These are phyloP conservation scores for Castanea mollissima DNA, from an alignment of 306 rosid species.

Conservation along the genomic window DNA sequence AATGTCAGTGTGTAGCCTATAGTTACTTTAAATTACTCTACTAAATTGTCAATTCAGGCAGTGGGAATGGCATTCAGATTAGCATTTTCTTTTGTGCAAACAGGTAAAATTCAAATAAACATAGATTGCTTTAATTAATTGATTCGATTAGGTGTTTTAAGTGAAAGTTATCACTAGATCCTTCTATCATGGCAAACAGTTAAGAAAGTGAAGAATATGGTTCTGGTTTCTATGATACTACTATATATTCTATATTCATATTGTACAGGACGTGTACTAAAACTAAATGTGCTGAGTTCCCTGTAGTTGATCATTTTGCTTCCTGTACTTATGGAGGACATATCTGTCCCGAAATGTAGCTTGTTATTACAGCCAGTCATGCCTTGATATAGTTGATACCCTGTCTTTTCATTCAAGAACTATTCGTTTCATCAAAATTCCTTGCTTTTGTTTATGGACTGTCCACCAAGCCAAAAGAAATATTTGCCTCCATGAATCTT, in stretches of 20 bases:
- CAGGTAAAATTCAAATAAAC: constrained; percentile 15
- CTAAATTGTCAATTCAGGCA: constrained; percentile 18
- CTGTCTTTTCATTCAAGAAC: constrained; percentile 44
- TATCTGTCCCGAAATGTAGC: constrained; percentile 31
- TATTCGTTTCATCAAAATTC: constrained; percentile 55
- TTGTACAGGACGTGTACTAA: constrained; percentile 28
- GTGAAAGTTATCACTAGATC: constrained; percentile 19
- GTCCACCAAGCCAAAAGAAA: constrained; percentile 66
- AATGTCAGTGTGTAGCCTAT: neutral
- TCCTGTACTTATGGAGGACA: constrained; percentile 43
- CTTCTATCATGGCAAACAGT: constrained; percentile 5
- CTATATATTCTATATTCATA: neutral
- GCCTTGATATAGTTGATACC: constrained; percentile 51
- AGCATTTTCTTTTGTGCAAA: constrained; percentile 13
- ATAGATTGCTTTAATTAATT: constrained; percentile 18
- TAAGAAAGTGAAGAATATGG: constrained; percentile 12
- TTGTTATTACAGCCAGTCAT: constrained; percentile 34
- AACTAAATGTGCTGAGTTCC: constrained; percentile 16
- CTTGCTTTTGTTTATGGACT: constrained; percentile 49
- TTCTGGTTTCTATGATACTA: constrained; percentile 23
- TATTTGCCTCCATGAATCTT: constrained; percentile 60
- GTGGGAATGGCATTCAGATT: constrained; percentile 19
- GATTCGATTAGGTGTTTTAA: constrained; percentile 8
- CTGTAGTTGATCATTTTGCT: constrained; percentile 17
- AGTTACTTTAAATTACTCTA: constrained; percentile 17